Percentiles rank a stretch among this genome's conserved stretches.
phyloP scores from a whole-genome alignment of 176 grass and related monocot genomes.

The Oryza australiensis region DNA sequence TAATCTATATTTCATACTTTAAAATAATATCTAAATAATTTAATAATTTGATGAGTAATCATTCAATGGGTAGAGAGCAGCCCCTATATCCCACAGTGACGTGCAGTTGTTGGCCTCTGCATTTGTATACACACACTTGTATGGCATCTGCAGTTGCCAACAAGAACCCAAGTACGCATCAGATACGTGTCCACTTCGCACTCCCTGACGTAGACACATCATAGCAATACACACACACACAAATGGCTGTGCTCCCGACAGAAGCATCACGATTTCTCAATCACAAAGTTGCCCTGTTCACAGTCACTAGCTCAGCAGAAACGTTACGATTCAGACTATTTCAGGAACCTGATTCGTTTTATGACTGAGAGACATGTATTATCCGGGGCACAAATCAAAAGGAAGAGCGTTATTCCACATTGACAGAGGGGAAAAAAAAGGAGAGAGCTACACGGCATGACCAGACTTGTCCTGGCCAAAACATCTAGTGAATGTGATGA shows the following conservation, averaged over 20 bases:
- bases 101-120: not conserved
- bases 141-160: not conserved
- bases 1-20: too few relatives aligned
- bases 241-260: not conserved
- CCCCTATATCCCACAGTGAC: not conserved
- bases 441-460: not conserved
- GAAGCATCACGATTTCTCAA: not conserved
- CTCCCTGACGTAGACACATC: not conserved
- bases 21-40: too few relatives aligned
- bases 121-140: conserved; percentile 4
- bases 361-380: not conserved
- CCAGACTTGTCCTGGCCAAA: not conserved
- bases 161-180: not conserved
- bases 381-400: not conserved
- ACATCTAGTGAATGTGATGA: not conserved
- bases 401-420: not conserved
- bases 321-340: too few relatives aligned
- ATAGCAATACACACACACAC: not conserved
- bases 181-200: not conserved
- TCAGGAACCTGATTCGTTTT: not conserved
- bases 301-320: too few relatives aligned
- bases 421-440: not conserved
- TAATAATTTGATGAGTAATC: too few relatives aligned
- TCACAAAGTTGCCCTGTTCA: too few relatives aligned
- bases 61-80: too few relatives aligned